Base-by-base conservation (phyloP, 2,329 filamentous ascomycete species). In the Fusarium pseudoanthophilum region DNA sequence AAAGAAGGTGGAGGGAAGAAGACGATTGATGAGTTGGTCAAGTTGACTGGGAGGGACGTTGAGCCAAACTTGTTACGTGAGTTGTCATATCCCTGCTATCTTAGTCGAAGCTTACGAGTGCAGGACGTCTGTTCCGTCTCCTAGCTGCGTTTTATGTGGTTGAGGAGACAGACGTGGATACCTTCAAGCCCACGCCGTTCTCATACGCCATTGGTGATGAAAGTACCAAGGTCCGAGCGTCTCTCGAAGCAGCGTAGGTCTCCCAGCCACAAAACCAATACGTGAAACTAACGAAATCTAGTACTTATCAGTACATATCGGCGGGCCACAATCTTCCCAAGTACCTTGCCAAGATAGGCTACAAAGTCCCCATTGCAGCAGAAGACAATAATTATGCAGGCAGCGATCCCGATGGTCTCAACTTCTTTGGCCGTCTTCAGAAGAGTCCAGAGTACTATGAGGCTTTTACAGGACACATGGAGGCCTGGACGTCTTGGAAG, bases 401-500 rank as follows among this genome's bases (percentile, higher is more conserved):
- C 2, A 72, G 60, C 3, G 73, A 75, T 7, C 61, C 72, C 1
- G 70, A 73, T 0, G 64, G 67, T 0, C 62, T 75, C 2, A 75
- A 75, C 26, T 75, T 71, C 37, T 75, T 75, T 14, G 67, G 49
- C 0, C 67, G 73, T 4, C 52, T 73, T 3, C 70, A 75, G 28
- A 73, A 69, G 34, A 75, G 64, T 15, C 67, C 74, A 9, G 56
- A 73, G 30, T 72, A n/a, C 13, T 76, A 73, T 55, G 66, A 69
- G 36, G 66, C 71, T 1, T 76, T 74, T 1, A 73, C 65, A 0
- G 61, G 66, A 1, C 69, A 76, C 15, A 74, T 75, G 73, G 69
- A 75, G 21, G 69, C 69, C 0, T 75, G 72, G 72, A 75, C 70
- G 0, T 28, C 61, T 5, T 75, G 73, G 72, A 76, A 72, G 34